Base-by-base conservation (phyloP, 2,329 filamentous ascomycete genomes). In the Penicillium olsonii region DNA sequence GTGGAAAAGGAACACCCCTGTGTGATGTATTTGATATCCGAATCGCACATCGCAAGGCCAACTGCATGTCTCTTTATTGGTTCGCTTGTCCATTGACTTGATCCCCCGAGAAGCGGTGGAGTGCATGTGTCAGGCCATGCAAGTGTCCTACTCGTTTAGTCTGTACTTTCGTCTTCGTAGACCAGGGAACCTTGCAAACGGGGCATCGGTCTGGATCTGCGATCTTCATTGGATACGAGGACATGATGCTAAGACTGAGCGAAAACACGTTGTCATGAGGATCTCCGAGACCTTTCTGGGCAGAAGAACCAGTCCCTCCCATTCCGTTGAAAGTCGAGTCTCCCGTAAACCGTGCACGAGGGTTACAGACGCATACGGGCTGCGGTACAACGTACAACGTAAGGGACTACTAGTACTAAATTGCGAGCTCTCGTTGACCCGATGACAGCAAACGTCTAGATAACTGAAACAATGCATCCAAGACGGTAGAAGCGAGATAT, bases 51-150 rank as follows among this genome's bases (percentile, higher is more conserved):
- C 34, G 29, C 31, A 27, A 35, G 37, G 18, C 24, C 19, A 35
- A 37, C 37, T 45, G 39, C 41, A 40, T 47, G 18, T 35, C 20
- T 37, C 22, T 10, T 33, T 24, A 46, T 46, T 40, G 37, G 26
- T 17, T 12, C 43, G 14, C 24, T 24, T 31, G 17, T 22, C 5
- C 12, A n/a, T 4, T 14, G 11, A 15, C n/a, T 24, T 38, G 5
- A 15, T 15, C 19, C 6, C 42, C 5, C 12, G 6, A 35, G 26
- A 17, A 45, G 46, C 41, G 46, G 40, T 45, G 40, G 37, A n/a
- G 7, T 42, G 22, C 37, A 47, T 29, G 22, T 47, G 38, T 42
- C 38, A 37, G 14, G 26, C 26, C n/a, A 42, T 29, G 37, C 37
- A 47, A 17, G 26, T 27, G 37, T 35, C 27, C 11, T 5, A 18